These are phyloP conservation scores for Ceratobasidium sp. DNA, from an alignment of 1,284 basidiomycete species.

Conservation along the genomic window DNA sequence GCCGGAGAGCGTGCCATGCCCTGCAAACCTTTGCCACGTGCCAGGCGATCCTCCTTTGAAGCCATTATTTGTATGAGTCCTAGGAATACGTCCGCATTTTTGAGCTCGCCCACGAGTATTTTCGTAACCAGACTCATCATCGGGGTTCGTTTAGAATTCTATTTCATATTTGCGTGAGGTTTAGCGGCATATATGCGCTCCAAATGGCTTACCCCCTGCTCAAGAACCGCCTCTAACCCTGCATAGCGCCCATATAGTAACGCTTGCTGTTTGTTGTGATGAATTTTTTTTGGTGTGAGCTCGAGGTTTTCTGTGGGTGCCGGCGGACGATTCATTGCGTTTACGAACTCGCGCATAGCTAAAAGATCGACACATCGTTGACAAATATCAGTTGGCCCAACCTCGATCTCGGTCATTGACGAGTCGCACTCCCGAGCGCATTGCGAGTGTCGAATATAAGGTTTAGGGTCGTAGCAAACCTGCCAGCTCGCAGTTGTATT, in stretches of 20 bases:
- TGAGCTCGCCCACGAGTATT: constrained; percentile 51
- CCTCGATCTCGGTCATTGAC: too few species aligned
- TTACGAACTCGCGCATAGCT: not conserved
- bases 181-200: not conserved
- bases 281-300: not conserved
- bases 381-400: not conserved
- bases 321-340: not conserved
- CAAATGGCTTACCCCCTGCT: constrained; percentile 6
- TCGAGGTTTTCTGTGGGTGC: not conserved
- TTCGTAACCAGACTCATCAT: constrained; percentile 5
- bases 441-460: not conserved
- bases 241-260: not conserved
- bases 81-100: constrained; percentile 53
- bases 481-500: not conserved
- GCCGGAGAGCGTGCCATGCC: constrained; percentile 58
- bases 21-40: constrained; percentile 57
- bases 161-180: not conserved
- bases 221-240: not conserved
- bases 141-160: constrained; percentile 12
- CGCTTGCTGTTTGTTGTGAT: not conserved
- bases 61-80: constrained; percentile 57
- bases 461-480: not conserved
- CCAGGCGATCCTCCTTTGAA: constrained; percentile 51
- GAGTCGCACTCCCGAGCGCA: not conserved
- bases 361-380: not conserved